Evolutionary conservation across 176 grass and related monocot species (phyloP), one percentile per base, ranked within the genome.

Genomic region (Cenchrus fungigraminus): DNA sequence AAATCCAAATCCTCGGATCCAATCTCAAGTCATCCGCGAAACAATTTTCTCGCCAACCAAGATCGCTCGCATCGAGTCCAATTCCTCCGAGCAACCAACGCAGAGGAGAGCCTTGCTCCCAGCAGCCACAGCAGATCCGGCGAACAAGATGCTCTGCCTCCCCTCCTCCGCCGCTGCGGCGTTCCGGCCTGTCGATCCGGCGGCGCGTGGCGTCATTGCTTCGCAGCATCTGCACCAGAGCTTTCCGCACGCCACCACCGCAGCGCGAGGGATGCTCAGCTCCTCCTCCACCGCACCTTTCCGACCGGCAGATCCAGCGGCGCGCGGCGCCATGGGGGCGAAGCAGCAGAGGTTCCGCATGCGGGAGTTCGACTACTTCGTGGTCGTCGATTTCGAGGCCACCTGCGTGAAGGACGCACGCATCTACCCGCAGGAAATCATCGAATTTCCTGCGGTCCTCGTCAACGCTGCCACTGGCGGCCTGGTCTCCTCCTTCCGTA

Each of bases 341-440:
- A 3, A 46, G 45, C 5, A 46, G 45, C 45, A 46, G 45, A 46
- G 6, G 4, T 46, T 8, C 45, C 45, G 45, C 45, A 46, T 8
- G 45, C 45, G 7, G 45, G 88, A 88, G 22, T 94, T 94, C 34
- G 88, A 91, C 20, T 78, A 84, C 73, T 94, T 91, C 67, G 88
- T 94, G 8, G 91, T 94, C 10, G 80, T 94, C n/a, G 91, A 94
- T 37, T 94, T 94, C 70, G 91, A 94, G 43, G 91, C 91, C n/a
- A 94, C 91, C 6, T 94, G 91, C 40, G 88, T 91, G 65, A 80
- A 80, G 61, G 85, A 83, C 83, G 1, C 53, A 4, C 15, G 53
- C 4, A 56, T 56, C 54, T 56, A 56, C 1, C 54, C 54, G 54
- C 54, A 56, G 54, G 54, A 56, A 17, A 56, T 56, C 15, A 56